Conservation (phyloP, 768 basidiomycete genomes). For the Cystoderma amianthinum region DNA sequence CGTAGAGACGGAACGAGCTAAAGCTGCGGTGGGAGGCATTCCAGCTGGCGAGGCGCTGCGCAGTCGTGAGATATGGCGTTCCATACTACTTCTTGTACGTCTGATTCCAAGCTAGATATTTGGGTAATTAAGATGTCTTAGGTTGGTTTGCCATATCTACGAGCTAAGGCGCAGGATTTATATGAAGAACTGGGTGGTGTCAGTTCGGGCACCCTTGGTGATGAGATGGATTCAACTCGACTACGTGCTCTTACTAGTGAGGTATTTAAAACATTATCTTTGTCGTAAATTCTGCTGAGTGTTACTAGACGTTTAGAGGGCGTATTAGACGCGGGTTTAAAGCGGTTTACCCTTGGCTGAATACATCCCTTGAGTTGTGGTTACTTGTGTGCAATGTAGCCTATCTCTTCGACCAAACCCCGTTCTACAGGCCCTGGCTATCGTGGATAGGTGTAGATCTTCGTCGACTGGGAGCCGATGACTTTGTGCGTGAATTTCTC, state of each 20-base stretch:
- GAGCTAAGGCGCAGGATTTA: conserved; percentile 85
- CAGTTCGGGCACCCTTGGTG: conserved; percentile 58
- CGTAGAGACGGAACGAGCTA: conserved; percentile 62
- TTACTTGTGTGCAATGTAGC: conserved; percentile 78
- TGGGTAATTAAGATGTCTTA: too few relatives aligned
- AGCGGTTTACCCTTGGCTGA: conserved; percentile 74
- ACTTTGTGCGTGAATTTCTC: conserved; percentile 70
- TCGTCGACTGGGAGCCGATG: conserved; percentile 71
- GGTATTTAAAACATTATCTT: conserved; percentile 24
- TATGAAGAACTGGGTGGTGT: conserved; percentile 83
- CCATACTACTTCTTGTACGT: conserved; percentile 75
- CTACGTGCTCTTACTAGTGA: conserved; percentile 42
- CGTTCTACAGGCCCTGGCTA: conserved; percentile 90
- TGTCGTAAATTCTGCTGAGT: not conserved
- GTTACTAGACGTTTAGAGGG: conserved; percentile 40
- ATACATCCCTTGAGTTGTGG: conserved; percentile 74
- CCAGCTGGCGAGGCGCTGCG: conserved; percentile 62
- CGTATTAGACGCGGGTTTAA: conserved; percentile 62
- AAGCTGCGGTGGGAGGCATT: conserved; percentile 59
- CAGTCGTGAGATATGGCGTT: conserved; percentile 62
- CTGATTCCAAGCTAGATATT: too few relatives aligned
- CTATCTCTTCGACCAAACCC: conserved; percentile 84
- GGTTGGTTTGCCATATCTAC: conserved; percentile 86
- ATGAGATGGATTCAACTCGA: conserved; percentile 36
- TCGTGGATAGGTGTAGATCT: conserved; percentile 80